Evolutionary conservation across 768 basidiomycete species (phyloP).

Genomic region (Suillus lakei): DNA sequence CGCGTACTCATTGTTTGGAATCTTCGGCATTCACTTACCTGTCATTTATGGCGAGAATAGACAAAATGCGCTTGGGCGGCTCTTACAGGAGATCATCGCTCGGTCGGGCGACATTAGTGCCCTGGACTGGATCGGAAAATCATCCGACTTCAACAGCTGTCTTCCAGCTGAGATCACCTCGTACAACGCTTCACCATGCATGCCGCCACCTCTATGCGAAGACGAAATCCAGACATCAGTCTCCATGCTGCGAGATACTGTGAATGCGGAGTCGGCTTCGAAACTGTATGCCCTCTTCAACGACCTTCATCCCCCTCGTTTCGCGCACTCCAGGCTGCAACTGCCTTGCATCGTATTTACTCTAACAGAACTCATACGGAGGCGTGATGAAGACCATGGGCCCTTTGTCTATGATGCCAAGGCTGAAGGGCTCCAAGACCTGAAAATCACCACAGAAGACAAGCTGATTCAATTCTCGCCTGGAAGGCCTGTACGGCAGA

Average conservation of each 20-base stretch:
- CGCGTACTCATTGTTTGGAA: not conserved
- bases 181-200: not conserved
- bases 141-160: conserved; percentile 10
- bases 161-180: conserved; percentile 1
- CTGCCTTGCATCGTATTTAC: not conserved
- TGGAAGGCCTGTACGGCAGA: not conserved
- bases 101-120: conserved; percentile 1
- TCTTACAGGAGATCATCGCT: not conserved
- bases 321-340: not conserved
- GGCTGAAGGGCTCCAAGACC: not conserved
- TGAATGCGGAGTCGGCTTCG: not conserved
- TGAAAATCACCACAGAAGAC: not conserved
- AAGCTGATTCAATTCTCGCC: not conserved
- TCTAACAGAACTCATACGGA: not conserved
- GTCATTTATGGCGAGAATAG: not conserved
- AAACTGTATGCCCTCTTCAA: not conserved
- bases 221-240: not conserved
- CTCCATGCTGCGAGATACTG: not conserved
- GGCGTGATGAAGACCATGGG: not conserved
- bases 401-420: not conserved
- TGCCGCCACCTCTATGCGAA: not conserved
- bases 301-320: not conserved
- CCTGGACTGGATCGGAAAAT: conserved; percentile 6
- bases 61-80: not conserved
- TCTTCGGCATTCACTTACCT: not conserved